Conservation (phyloP, 1,284 basidiomycete species). For the Mrakiaceae sp. region DNA sequence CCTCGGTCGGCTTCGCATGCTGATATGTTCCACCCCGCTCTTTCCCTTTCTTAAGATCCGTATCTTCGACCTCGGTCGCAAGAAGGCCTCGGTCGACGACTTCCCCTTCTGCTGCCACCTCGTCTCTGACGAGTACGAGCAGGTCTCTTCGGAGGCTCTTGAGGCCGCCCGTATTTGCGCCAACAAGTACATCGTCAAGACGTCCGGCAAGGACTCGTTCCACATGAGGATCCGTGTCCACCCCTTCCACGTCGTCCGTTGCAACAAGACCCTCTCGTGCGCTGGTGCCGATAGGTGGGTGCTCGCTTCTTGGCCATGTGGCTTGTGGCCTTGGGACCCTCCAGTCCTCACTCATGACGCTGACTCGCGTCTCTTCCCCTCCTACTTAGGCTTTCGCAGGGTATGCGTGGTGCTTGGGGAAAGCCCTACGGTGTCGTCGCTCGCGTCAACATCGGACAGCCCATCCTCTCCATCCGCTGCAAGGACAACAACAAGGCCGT, state of each 20-base stretch:
- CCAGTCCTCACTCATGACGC: not conserved
- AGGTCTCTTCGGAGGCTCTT: conserved; percentile 88
- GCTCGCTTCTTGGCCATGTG: too few species aligned
- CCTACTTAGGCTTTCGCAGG: conserved; percentile 70
- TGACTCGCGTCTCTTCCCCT: not conserved
- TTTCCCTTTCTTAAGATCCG: conserved; percentile 50
- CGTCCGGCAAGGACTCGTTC: conserved; percentile 97
- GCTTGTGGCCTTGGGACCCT: not conserved
- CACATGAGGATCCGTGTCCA: conserved; percentile 94
- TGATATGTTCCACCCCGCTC: not conserved
- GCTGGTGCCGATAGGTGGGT: conserved; percentile 88
- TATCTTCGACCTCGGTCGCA: conserved; percentile 89
- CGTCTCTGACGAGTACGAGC: conserved; percentile 97
- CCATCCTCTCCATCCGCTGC: conserved; percentile 89
- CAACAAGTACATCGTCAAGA: conserved; percentile 99
- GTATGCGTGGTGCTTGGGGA: conserved; percentile 99
- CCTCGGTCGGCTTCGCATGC: not conserved
- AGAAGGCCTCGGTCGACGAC: conserved; percentile 90
- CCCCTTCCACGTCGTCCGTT: conserved; percentile 97
- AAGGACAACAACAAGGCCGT: conserved; percentile 80
- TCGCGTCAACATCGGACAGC: conserved; percentile 93
- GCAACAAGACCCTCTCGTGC: conserved; percentile 99
- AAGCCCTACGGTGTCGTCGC: conserved; percentile 87
- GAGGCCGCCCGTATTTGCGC: conserved; percentile 98
- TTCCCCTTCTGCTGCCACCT: conserved; percentile 95